Percentiles rank a stretch among this genome's conserved stretches.
Evolutionary conservation across 2,329 filamentous ascomycete genomes (phyloP).

Genomic region (Truncatella angustata): DNA sequence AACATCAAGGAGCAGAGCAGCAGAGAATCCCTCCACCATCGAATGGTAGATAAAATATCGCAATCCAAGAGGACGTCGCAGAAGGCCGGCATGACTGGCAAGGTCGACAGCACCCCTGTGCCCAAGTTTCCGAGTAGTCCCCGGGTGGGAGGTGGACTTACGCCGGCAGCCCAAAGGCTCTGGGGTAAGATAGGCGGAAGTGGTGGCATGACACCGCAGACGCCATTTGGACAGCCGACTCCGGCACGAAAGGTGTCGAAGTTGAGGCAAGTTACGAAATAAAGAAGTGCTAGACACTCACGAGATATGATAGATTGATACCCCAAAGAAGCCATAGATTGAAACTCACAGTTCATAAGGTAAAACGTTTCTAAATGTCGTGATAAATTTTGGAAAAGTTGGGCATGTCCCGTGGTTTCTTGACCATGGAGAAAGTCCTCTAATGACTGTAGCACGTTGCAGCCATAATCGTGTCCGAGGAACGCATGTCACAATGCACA

Average conservation of each 20-base stretch:
- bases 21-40: conserved; percentile 78
- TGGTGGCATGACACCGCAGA: conserved; percentile 30
- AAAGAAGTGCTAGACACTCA: background rate
- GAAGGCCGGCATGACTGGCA: conserved; percentile 59
- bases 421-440: no score
- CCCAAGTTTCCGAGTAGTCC: conserved; percentile 70
- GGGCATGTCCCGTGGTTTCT: no score
- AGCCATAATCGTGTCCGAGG: no score
- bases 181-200: conserved; percentile 58
- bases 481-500: no score
- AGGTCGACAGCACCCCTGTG: conserved; percentile 57
- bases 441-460: no score
- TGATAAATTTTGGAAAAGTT: no score
- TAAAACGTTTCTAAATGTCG: no score
- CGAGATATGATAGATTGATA: conserved; percentile 16
- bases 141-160: conserved; percentile 56
- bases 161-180: conserved; percentile 71
- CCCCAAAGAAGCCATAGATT: no score
- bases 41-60: conserved; percentile 80
- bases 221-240: conserved; percentile 40
- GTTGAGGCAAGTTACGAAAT: conserved; percentile 32
- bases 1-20: conserved; percentile 71
- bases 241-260: conserved; percentile 35
- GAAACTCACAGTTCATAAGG: no score
- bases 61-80: conserved; percentile 66